Base-by-base conservation (phyloP, 441 rosid species). In the Aquilaria agallochum region DNA sequence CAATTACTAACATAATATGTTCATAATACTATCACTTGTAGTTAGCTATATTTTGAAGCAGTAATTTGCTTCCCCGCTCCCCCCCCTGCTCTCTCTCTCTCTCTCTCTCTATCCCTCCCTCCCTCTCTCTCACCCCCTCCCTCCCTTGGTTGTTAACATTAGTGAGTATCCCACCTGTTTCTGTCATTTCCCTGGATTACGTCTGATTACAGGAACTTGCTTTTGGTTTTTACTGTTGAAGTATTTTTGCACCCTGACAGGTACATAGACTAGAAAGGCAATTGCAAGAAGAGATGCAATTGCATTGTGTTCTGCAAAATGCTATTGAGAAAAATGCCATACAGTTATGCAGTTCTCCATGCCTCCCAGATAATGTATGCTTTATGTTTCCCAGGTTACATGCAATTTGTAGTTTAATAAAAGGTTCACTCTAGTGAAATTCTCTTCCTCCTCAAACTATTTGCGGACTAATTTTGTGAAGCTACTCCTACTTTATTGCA, bases 271-370 rank as follows among this genome's bases (percentile, higher is more conserved):
- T 92, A 71, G 84, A 75, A 62, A 80, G 76, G 70, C 85, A 82
- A 72, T 73, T 92, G 68, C 83, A 68, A 73, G 77, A 79, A 71
- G 95, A 92, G 82, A 76, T 79, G 64, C 76, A 82, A 67, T 60
- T 83, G 42, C 97, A 83, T 62, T 53, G 74, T 60, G 58, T 81
- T 48, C 72, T 92, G 74, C 83, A 83, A 62, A 76, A 72, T 67
- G 94, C 88, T 59, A 73, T 82, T n/a, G 77, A 76, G 74, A 75
- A 75, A 71, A 85, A 68, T 65, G 77, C 80, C 65, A 66, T 71
- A 53, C 80, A 80, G 68, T 64, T 81, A 34, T 80, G 84, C 27
- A 62, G 73, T 58, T 53, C 75, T 36, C 78, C 89, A 53, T 79
- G 78, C 75, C 80, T 87, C 64, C 89, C 92, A 40, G 76, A 69